phyloP scores from a whole-genome alignment of 257 asterid species.

The Solanum verrucosum region DNA sequence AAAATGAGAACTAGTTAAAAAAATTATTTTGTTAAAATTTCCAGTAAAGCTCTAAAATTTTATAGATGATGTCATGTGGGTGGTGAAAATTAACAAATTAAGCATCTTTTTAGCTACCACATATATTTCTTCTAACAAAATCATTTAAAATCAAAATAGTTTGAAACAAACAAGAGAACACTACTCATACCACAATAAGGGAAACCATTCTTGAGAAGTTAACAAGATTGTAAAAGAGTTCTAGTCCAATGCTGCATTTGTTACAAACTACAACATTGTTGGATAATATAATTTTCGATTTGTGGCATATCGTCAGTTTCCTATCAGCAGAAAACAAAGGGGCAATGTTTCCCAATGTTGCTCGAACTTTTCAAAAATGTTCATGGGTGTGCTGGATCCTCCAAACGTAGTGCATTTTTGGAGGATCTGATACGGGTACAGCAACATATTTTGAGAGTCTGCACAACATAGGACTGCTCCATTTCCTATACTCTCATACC shows the following conservation, averaged over 20 bases:
- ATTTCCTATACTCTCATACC: conserved; percentile 26
- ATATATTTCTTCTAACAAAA: not conserved
- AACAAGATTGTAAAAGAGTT: not conserved
- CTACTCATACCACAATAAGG: not conserved
- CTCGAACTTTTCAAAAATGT: not conserved
- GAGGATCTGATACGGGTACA: not conserved
- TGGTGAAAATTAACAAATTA: not conserved
- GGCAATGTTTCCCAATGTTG: not conserved
- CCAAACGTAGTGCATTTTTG: not conserved
- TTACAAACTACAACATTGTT: not conserved
- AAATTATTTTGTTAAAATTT: not conserved
- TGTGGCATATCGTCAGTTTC: not conserved
- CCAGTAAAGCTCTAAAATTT: not conserved
- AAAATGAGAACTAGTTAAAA: not conserved
- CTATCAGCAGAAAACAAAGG: not conserved
- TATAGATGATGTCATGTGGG: not conserved
- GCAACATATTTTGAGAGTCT: not conserved
- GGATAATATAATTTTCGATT: not conserved
- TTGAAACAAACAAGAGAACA: not conserved
- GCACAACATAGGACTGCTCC: not conserved
- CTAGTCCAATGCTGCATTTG: not conserved
- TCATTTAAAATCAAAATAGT: not conserved
- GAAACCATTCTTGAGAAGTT: not conserved
- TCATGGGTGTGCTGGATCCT: not conserved
- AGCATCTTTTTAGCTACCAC: not conserved